Evolutionary conservation across 805 yeast genomes (phyloP), one percentile per base, ranked within the genome.

Genomic region (Pichia phayaonensis): DNA sequence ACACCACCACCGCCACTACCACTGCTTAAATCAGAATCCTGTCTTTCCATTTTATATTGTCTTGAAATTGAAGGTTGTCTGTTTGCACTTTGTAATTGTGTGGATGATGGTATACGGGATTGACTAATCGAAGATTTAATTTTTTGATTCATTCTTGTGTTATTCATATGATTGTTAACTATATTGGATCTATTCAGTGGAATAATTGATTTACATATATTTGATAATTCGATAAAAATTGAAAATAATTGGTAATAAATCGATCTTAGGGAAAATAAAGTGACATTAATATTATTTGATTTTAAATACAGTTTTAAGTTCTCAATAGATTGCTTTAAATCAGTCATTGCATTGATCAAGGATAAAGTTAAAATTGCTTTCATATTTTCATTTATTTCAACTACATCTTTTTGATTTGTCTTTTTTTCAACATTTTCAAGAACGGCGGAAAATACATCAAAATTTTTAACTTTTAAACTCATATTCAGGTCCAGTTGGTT

Each of bases 181-280:
- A 40, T 24, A 24, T 42, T 41, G 39, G 48, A 24, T 16, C 7
- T 34, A 16, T 34, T n/a, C 11, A 57, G 23, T 3, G 69, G 67
- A 13, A 61, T 56, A 12, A 66, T 48, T 2, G 59, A 48, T 46
- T 60, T 55, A 45, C 64, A 63, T 16, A 62, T 46, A 23, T 57
- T 51, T 8, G 59, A 40, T 18, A 63, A 45, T 44, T 66, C 70
- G 27, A 65, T 53, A 23, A 63, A 54, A n/a, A 65, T 48, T 4
- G 70, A 63, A 42, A 58, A 57, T 5, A 66, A 27, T 11, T 63
- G 45, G 40, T 62, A 62, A 38, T 63, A 66, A 1, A 59, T 45
- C 47, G 63, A 26, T 54, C 68, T 54, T 7, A 64, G 44, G 61
- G n/a, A 50, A 29, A 42, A 47, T 41, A 26, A 8, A n/a, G 39